phyloP scores from a whole-genome alignment of 768 basidiomycete species.

The Phanerochaete sordida region DNA sequence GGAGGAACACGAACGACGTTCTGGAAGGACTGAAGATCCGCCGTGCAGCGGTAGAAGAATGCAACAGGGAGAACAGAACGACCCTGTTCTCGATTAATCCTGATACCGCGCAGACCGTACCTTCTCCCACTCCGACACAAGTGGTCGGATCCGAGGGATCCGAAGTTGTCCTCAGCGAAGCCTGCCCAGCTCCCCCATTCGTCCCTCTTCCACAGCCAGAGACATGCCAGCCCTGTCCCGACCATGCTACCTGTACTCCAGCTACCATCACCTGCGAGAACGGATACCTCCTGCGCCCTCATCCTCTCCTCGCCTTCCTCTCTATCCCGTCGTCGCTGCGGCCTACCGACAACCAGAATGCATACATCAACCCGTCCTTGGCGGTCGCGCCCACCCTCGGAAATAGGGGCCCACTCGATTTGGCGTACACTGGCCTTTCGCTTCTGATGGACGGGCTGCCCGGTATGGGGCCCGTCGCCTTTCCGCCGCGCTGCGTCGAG shows the following conservation, averaged over 20 bases:
- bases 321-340: conserved; percentile 35
- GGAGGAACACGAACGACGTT: conserved; percentile 52
- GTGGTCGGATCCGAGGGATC: neutral
- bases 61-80: conserved; percentile 54
- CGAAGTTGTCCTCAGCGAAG: conserved; percentile 27
- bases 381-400: conserved; percentile 29
- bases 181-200: conserved; percentile 54
- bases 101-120: conserved; percentile 11
- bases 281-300: conserved; percentile 63
- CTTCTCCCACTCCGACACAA: conserved; percentile 11
- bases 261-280: conserved; percentile 59
- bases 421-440: conserved; percentile 27
- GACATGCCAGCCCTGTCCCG: conserved; percentile 60
- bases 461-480: conserved; percentile 69
- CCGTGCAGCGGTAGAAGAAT: conserved; percentile 47
- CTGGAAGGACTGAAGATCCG: conserved; percentile 46
- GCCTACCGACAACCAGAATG: conserved; percentile 23
- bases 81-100: conserved; percentile 32
- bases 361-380: conserved; percentile 20
- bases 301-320: conserved; percentile 32
- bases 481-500: conserved; percentile 73
- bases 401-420: conserved; percentile 12
- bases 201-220: conserved; percentile 56
- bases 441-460: conserved; percentile 58
- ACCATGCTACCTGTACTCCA: conserved; percentile 62